Conservation (phyloP, 768 basidiomycete genomes). For the Rhizopogon roseolus region DNA sequence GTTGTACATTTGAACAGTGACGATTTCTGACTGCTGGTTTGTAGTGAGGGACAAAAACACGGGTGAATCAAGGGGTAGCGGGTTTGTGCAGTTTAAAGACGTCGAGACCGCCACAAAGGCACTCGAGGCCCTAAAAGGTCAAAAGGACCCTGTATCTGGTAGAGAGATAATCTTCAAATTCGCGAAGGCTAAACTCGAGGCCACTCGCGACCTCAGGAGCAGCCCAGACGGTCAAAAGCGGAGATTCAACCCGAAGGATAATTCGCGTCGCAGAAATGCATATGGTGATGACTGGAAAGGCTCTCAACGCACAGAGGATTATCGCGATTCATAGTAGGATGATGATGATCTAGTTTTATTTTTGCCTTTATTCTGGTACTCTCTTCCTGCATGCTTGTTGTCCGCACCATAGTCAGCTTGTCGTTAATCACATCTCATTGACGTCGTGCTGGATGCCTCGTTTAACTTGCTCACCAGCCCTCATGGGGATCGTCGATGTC, state of each 20-base stretch:
- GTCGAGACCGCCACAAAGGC: conserved; percentile 45
- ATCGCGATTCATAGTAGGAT: not conserved
- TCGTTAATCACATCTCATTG: not conserved
- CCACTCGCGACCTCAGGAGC: not conserved
- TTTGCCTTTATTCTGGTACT: not conserved
- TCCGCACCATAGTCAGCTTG: not conserved
- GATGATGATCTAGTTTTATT: not conserved
- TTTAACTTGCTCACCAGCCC: too few species aligned
- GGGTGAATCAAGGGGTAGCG: conserved; percentile 27
- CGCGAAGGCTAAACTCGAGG: conserved; percentile 9
- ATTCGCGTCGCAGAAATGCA: not conserved
- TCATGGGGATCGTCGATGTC: too few species aligned
- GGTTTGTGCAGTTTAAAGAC: conserved; percentile 51
- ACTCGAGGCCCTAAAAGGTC: conserved; percentile 34
- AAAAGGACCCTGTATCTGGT: conserved; percentile 2
- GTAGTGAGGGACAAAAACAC: conserved; percentile 31
- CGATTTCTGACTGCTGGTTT: not conserved
- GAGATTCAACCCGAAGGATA: not conserved
- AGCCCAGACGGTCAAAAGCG: not conserved
- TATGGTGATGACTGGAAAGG: not conserved
- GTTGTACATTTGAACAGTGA: not conserved
- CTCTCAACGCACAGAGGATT: not conserved
- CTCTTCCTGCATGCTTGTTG: not conserved
- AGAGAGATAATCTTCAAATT: conserved; percentile 6
- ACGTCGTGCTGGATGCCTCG: not conserved